Percentiles rank a stretch among this genome's conserved stretches.
These are phyloP conservation scores for Populus pruinosa DNA, from an alignment of 345 rosid genomes.

Conservation along the genomic window DNA sequence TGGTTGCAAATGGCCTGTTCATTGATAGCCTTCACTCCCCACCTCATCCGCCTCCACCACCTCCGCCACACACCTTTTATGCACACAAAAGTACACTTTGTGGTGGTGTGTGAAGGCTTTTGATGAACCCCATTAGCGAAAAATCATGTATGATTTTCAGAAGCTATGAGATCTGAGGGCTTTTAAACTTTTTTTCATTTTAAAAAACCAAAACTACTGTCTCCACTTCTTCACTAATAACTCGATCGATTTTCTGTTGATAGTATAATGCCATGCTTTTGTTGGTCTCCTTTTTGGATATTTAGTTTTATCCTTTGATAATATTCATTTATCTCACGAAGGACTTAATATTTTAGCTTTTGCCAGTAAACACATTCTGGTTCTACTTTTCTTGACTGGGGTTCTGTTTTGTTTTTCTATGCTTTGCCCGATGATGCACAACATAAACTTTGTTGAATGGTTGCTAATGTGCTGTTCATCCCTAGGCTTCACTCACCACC, in stretches of 20 bases:
- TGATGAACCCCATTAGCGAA: constrained; percentile 24
- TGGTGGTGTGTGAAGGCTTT: constrained; percentile 24
- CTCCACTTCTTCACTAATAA: too few relatives aligned
- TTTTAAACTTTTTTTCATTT: not conserved
- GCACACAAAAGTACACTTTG: not conserved
- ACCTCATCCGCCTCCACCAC: not conserved
- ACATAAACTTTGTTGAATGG: not conserved
- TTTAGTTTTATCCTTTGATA: not conserved
- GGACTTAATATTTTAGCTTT: too few relatives aligned
- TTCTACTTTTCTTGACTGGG: not conserved
- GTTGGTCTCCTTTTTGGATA: not conserved
- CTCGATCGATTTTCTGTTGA: too few relatives aligned
- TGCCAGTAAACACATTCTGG: not conserved
- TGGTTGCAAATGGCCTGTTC: constrained; percentile 22
- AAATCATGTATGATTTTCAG: constrained; percentile 35
- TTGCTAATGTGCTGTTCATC: not conserved
- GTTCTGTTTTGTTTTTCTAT: not conserved
- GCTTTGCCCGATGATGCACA: not conserved
- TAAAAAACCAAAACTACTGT: not conserved
- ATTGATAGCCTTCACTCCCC: constrained; percentile 11
- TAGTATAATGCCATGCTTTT: not conserved
- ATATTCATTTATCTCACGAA: not conserved
- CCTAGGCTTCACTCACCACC: not conserved
- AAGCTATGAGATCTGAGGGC: constrained; percentile 67
- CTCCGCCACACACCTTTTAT: not conserved